phyloP scores from a whole-genome alignment of 2,329 filamentous ascomycete species.

The Aspergillus carbonarius region DNA sequence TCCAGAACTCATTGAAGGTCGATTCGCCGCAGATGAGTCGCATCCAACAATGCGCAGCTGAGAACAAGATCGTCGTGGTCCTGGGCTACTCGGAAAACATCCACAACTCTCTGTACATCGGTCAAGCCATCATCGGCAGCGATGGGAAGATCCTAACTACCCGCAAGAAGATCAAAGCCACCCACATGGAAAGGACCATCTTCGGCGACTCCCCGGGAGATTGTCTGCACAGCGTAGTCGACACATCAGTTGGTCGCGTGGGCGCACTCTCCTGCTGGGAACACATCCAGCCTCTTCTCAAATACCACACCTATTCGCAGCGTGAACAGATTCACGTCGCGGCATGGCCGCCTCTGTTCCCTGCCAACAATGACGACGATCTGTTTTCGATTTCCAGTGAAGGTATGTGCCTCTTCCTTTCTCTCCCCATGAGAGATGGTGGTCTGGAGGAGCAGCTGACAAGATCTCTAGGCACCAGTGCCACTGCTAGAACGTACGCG shows the following conservation, averaged over 20 bases:
- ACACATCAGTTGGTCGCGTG: slow-evolving; percentile 40
- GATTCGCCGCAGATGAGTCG: slow-evolving; percentile 38
- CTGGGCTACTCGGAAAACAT: slow-evolving; percentile 48
- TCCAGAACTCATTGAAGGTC: slow-evolving; percentile 31
- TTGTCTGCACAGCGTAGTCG: slow-evolving; percentile 43
- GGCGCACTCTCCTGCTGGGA: slow-evolving; percentile 54
- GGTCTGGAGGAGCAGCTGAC: not conserved
- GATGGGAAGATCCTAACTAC: slow-evolving; percentile 43
- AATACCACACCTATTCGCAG: slow-evolving; percentile 48
- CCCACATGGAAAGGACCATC: slow-evolving; percentile 53
- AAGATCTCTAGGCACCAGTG: slow-evolving; percentile 33
- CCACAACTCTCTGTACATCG: slow-evolving; percentile 45
- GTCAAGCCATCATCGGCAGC: slow-evolving; percentile 47
- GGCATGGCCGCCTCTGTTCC: slow-evolving; percentile 46
- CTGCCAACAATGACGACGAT: slow-evolving; percentile 17
- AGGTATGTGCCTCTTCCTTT: slow-evolving; percentile 12
- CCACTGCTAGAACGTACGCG: slow-evolving; percentile 55
- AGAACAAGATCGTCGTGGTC: slow-evolving; percentile 43
- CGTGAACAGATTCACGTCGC: slow-evolving; percentile 50
- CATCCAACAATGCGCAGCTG: slow-evolving; percentile 36
- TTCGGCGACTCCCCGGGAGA: slow-evolving; percentile 49
- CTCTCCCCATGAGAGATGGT: too few relatives aligned
- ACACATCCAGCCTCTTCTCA: slow-evolving; percentile 52
- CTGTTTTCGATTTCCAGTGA: slow-evolving; percentile 35
- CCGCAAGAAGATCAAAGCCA: slow-evolving; percentile 54